Evolutionary conservation across 2,329 filamentous ascomycete species (phyloP).

Genomic region (Taxawa tesnikishii): DNA sequence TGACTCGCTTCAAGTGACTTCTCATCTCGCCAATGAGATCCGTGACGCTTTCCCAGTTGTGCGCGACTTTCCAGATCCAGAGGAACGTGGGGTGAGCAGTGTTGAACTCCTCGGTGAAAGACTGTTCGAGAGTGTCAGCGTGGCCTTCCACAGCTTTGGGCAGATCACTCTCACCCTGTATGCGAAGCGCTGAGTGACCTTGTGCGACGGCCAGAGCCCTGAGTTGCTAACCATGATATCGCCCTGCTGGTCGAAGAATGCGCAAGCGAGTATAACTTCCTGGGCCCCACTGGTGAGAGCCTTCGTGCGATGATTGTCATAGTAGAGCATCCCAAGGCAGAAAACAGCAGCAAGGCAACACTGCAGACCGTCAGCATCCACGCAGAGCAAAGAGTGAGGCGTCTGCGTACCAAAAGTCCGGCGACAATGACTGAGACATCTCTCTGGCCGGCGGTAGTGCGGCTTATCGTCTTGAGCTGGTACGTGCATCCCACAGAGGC

Average conservation of each 20-base stretch:
- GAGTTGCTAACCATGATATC: constrained; percentile 57
- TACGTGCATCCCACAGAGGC: constrained; percentile 62
- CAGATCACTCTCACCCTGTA: constrained; percentile 38
- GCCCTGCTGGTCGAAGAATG: constrained; percentile 55
- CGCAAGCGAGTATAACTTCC: constrained; percentile 44
- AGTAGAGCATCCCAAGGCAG: constrained; percentile 23
- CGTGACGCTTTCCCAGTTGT: constrained; percentile 60
- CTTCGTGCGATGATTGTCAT: constrained; percentile 23
- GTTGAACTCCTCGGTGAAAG: constrained; percentile 62
- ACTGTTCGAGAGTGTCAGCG: constrained; percentile 20
- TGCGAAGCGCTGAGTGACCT: constrained; percentile 68
- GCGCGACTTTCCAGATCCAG: constrained; percentile 74
- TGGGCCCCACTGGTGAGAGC: constrained; percentile 33
- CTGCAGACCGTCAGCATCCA: constrained; percentile 11
- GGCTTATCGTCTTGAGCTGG: constrained; percentile 37
- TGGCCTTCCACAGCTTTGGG: background rate
- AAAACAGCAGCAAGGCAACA: constrained; percentile 25
- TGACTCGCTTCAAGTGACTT: constrained; percentile 47
- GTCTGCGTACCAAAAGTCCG: constrained; percentile 48
- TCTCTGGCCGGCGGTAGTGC: constrained; percentile 28
- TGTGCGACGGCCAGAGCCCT: constrained; percentile 56
- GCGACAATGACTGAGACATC: constrained; percentile 63
- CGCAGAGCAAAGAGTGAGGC: background rate
- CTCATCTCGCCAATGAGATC: constrained; percentile 62
- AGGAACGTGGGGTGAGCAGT: constrained; percentile 69